Evolutionary conservation across 495 filamentous ascomycete species (phyloP), one percentile per base, ranked within the genome.

Genomic region (Melanomma pulvis-pyrius): DNA sequence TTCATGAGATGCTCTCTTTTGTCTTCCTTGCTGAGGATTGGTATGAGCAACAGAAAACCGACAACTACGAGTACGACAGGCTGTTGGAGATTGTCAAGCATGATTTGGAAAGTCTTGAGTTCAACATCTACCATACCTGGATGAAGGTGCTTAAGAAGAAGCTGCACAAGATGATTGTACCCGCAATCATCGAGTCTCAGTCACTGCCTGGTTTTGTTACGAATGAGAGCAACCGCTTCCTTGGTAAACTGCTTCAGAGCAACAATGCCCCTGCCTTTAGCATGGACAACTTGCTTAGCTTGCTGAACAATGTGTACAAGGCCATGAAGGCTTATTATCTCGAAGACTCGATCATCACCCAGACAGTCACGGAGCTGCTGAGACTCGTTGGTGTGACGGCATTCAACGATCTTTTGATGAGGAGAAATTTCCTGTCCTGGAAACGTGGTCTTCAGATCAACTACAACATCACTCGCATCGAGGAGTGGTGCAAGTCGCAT

Each of bases 81-180:
- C 82, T 99, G 32, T 79, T 99, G 72, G 94, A 99, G 75, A 98
- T 99, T 74, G 94, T 98, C 67, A 99, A 99, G 83, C 94, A 98
- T 72, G 94, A 99, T 71, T 82, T 99, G 54, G 94, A 99, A 80
- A 96, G 91, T 77, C 81, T 99, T 48, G 94, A 99, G 78, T 99
- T 99, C 84, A 99, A 99, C 81, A 98, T 99, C 74, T 99, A 99
- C 78, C 96, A 99, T 78, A 99, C 94, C 12, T 99, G 94, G 94
- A 99, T 99, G 94, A 99, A 99, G 82, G 92, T 97, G 47, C 83
- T 99, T 73, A 99, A 99, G 83, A 96, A 96, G 83, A 96, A 96
- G 78, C 83, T 99, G 51, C 90, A 91, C 71, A 98, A 98, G 83
- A 99, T 99, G 94, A 96, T 99, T 73, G 94, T 99, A 26, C 94